These are phyloP conservation scores for Pterocarpus santalinus DNA, from an alignment of 306 rosid genomes.

Conservation along the genomic window DNA sequence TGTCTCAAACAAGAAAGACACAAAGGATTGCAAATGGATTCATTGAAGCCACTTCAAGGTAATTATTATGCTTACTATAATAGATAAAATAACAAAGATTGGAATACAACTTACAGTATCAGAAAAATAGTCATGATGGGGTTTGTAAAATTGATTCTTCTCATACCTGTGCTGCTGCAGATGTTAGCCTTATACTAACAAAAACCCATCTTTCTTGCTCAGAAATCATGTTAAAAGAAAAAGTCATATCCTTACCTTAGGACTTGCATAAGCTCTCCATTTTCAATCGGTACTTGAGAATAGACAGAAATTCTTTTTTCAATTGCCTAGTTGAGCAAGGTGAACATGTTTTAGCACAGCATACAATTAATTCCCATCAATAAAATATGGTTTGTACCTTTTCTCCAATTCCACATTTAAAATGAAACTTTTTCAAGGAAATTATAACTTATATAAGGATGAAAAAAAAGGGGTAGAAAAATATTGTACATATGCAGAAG, in stretches of 20 bases:
- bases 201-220: constrained; percentile 37
- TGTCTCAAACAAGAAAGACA: constrained; percentile 46
- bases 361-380: constrained; percentile 26
- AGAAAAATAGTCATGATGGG: constrained; percentile 98
- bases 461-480: constrained; percentile 21
- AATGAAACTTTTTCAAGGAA: constrained; percentile 22
- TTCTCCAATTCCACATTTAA: not conserved
- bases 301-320: constrained; percentile 94
- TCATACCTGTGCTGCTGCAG: constrained; percentile 97
- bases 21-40: constrained; percentile 33
- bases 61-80: constrained; percentile 28
- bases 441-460: constrained; percentile 2
- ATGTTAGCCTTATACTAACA: constrained; percentile 68
- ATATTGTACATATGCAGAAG: constrained; percentile 8
- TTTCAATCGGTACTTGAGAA: constrained; percentile 90
- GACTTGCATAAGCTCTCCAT: constrained; percentile 96
- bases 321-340: constrained; percentile 75
- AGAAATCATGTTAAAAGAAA: constrained; percentile 33
- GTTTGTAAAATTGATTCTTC: constrained; percentile 83
- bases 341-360: constrained; percentile 45
- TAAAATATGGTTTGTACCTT: not conserved
- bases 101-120: constrained; percentile 78
- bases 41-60: constrained; percentile 37
- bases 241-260: constrained; percentile 72
- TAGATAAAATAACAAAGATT: constrained; percentile 27